Base-by-base conservation (phyloP, 768 basidiomycete species). In the Lepiota brunneoincarnata region DNA sequence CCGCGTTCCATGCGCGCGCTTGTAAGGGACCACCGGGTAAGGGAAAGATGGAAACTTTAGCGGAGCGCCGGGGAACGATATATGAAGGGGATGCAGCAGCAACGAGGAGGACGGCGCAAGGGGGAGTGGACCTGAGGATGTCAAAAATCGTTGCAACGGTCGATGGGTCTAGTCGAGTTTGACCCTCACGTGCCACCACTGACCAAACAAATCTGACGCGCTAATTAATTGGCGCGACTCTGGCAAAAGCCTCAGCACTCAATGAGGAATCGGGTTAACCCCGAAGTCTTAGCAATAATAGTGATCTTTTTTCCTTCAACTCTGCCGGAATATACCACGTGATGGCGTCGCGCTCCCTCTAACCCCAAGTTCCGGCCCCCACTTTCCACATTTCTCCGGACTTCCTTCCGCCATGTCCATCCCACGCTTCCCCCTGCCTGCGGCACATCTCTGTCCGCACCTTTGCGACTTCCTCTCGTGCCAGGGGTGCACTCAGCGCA, bases 391-490 rank as follows among this genome's bases (percentile, higher is more conserved):
- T 34, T 43, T 20, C 20, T 47, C 55, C 38, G 11, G 9, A 31
- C 31, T 37, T 24, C 23, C 43, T 31, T 48, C 44, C 57, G 58
- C 56, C 60, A 75, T 75, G 72, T 63, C 66, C 23, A 39, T 72
- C 21, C 62, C 65, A 26, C 64, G 65, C 41, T 58, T 75, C 17
- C 64, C n/a, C 73, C 40, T 66, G 64, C 14, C 61, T 72, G 45
- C 59, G 67, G 48, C 59, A 58, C 36, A 52, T 67, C 35, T 55
- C 63, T 38, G 26, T 61, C 46, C 69, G 73, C 44, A 54, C 65
- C 38, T 72, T 84, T 50, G 74, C 80, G 38, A 74, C 79, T 4
- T 79, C 83, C 0, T 63, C 73, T 0, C 64, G 77, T n/a, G 60
- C 73, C 31, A 69, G 66, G 21, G 75, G 80, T 2, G 45, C 38